phyloP scores from a whole-genome alignment of 192 early-diverging fungal species.

The Umbelopsis sp. region DNA sequence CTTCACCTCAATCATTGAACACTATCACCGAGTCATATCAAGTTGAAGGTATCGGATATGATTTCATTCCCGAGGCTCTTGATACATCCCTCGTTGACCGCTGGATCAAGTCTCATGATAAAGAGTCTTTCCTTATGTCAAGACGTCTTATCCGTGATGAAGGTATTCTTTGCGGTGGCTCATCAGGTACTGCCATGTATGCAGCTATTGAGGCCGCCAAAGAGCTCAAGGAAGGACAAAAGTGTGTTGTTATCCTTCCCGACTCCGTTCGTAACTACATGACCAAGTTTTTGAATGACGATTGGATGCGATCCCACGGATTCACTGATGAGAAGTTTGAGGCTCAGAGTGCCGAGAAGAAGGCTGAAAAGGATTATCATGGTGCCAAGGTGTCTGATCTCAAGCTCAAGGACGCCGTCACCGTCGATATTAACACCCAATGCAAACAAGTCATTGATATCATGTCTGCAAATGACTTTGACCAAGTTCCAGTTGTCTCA shows the following conservation, averaged over 20 bases:
- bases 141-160: slow-evolving; percentile 96
- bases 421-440: slow-evolving; percentile 70
- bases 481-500: slow-evolving; percentile 92
- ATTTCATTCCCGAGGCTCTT: slow-evolving; percentile 95
- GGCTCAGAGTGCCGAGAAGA: slow-evolving; percentile 64
- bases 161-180: slow-evolving; percentile 95
- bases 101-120: slow-evolving; percentile 98
- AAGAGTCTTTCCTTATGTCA: slow-evolving; percentile 93
- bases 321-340: slow-evolving; percentile 83
- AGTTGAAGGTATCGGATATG: slow-evolving; percentile 99
- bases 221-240: slow-evolving; percentile 81
- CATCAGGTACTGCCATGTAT: slow-evolving; percentile 90
- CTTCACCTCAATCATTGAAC: slow-evolving; percentile 85
- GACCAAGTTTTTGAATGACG: slow-evolving; percentile 98
- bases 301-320: slow-evolving; percentile 91
- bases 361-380: slow-evolving; percentile 71
- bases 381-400: slow-evolving; percentile 86
- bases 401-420: slow-evolving; percentile 81
- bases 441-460: slow-evolving; percentile 83
- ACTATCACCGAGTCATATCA: slow-evolving; percentile 69
- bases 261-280: slow-evolving; percentile 99
- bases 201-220: slow-evolving; percentile 88
- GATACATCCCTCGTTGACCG: slow-evolving; percentile 83
- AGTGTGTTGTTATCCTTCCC: slow-evolving; percentile 93
- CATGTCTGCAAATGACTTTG: slow-evolving; percentile 89